A percentile compares a stretch with the other conserved stretches of the same genome.
These are phyloP conservation scores for Crithidia acanthocephali DNA, from an alignment of 208 protist species.

Conservation along the genomic window DNA sequence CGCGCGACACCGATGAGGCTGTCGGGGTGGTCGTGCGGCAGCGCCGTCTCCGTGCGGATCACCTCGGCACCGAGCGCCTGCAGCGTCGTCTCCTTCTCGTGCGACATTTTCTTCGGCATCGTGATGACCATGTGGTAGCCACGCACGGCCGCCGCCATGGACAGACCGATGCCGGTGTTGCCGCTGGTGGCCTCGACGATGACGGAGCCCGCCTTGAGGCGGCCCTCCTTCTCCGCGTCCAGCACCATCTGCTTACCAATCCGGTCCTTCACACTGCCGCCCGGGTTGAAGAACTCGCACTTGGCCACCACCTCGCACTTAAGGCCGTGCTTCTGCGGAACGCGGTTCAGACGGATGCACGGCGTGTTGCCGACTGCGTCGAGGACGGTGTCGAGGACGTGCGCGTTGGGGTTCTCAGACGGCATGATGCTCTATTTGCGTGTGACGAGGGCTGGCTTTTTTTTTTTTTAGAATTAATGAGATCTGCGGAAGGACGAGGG, in stretches of 20 bases:
- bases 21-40: conserved; percentile 95
- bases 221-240: conserved; percentile 92
- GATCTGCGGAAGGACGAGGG: too few species aligned
- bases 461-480: too few species aligned
- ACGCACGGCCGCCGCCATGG: conserved; percentile 93
- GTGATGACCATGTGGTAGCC: conserved; percentile 98
- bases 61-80: conserved; percentile 95
- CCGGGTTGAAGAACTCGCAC: conserved; percentile 93
- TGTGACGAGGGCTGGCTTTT: too few species aligned
- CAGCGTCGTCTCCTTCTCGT: conserved; percentile 96
- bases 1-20: conserved; percentile 96
- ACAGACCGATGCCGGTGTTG: conserved; percentile 96
- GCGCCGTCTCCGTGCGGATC: conserved; percentile 96
- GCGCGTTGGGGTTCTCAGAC: conserved; percentile 20
- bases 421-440: conserved; percentile 11
- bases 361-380: conserved; percentile 89
- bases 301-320: conserved; percentile 93
- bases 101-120: conserved; percentile 98
- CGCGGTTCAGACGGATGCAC: conserved; percentile 86
- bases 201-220: conserved; percentile 94
- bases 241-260: conserved; percentile 97
- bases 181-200: conserved; percentile 98
- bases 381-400: conserved; percentile 61
- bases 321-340: conserved; percentile 76
- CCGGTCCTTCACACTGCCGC: conserved; percentile 98